Evolutionary conservation across 306 rosid genomes (phyloP).

Genomic region (Ormosia semicastrata): DNA sequence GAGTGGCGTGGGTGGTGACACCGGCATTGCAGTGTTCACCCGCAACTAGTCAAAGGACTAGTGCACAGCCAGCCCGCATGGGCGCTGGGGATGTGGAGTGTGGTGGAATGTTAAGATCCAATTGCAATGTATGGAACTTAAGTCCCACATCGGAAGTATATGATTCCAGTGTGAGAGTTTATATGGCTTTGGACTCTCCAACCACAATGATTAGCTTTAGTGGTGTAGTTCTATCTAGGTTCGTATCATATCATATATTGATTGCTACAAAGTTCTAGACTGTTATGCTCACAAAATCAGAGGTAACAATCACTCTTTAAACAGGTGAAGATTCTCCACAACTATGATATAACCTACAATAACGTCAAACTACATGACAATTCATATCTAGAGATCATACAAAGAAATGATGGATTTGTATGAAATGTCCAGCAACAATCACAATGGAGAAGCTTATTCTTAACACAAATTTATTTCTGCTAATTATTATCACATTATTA

Average conservation of each 20-base stretch:
- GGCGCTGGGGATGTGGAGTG: no score
- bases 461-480: neutral
- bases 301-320: neutral
- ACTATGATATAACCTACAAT: neutral
- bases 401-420: neutral
- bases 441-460: conserved; percentile 6
- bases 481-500: neutral
- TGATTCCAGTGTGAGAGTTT: no score
- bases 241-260: neutral
- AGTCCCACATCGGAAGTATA: no score
- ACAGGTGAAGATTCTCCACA: neutral
- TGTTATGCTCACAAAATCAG: conserved; percentile 8
- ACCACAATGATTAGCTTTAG: no score
- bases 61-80: no score
- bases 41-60: no score
- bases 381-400: neutral
- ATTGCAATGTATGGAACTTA: no score
- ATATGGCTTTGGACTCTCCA: no score
- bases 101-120: no score
- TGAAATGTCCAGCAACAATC: neutral
- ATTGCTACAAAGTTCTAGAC: neutral
- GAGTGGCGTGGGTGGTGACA: no score
- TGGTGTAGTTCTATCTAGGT: no score
- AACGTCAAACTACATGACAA: neutral
- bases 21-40: no score